A percentile compares a stretch with the other conserved stretches of the same genome.
Evolutionary conservation across 2,329 filamentous ascomycete species (phyloP).

Genomic region (Penicillium sp.): DNA sequence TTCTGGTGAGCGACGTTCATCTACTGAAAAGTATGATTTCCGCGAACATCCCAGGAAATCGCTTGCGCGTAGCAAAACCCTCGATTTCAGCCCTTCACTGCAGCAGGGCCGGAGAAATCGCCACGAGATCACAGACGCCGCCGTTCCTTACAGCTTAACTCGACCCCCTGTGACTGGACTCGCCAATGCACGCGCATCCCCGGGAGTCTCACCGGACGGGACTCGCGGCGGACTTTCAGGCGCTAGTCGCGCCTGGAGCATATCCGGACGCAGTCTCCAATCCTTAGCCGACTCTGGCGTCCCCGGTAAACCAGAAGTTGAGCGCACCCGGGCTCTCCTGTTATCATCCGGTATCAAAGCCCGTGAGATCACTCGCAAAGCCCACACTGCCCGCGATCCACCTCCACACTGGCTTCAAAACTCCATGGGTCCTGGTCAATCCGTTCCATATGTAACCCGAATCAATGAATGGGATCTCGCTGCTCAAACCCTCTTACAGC

Average conservation of each 20-base stretch:
- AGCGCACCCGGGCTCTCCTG: constrained; percentile 71
- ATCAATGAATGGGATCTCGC: constrained; percentile 55
- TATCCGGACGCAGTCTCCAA: constrained; percentile 49
- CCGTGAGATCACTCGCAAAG: constrained; percentile 68
- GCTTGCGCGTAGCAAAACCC: constrained; percentile 19
- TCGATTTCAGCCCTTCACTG: constrained; percentile 33
- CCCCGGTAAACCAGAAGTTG: constrained; percentile 68
- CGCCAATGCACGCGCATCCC: constrained; percentile 38
- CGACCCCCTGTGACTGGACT: constrained; percentile 48
- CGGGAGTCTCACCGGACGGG: constrained; percentile 29
- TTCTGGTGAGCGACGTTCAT: constrained; percentile 12
- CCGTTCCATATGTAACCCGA: constrained; percentile 43
- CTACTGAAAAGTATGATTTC: constrained; percentile 10
- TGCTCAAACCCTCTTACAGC: constrained; percentile 49
- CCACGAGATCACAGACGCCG: constrained; percentile 28
- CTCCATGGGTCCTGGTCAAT: constrained; percentile 26
- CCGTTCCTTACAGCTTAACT: constrained; percentile 31
- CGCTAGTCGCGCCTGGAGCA: constrained; percentile 55
- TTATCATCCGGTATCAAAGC: constrained; percentile 87
- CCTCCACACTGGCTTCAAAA: constrained; percentile 37
- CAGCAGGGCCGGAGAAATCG: constrained; percentile 24
- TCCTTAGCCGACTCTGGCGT: constrained; percentile 34
- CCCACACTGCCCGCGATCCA: constrained; percentile 47
- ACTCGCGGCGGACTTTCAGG: constrained; percentile 36
- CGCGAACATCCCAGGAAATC: constrained; percentile 14